Evolutionary conservation across 495 filamentous ascomycete genomes (phyloP).

Genomic region (Aspergillus incahuasiensis): DNA sequence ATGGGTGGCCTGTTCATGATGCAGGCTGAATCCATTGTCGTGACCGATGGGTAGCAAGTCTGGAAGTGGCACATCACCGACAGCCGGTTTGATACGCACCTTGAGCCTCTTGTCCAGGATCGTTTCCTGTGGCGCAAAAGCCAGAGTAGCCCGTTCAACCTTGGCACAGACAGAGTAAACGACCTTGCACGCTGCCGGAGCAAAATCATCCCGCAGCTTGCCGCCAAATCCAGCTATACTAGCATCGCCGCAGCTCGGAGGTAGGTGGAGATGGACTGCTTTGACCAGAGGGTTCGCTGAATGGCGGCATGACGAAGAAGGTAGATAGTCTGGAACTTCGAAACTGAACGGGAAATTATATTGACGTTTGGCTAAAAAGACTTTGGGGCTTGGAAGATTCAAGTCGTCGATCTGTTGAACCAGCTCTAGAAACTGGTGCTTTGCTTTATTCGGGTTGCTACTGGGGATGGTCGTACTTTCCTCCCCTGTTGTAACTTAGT

Average conservation of each 20-base stretch:
- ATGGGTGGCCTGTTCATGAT: conserved; percentile 51
- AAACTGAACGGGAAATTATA: conserved; percentile 70
- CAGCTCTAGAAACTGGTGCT: conserved; percentile 55
- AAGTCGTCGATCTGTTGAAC: conserved; percentile 58
- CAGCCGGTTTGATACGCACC: conserved; percentile 61
- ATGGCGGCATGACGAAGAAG: conserved; percentile 50
- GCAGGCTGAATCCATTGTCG: conserved; percentile 56
- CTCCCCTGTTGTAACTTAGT: conserved; percentile 11
- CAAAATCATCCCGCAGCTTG: conserved; percentile 55
- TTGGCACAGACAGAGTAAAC: conserved; percentile 57
- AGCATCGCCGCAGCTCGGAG: conserved; percentile 61
- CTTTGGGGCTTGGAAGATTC: conserved; percentile 52
- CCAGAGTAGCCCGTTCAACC: conserved; percentile 43
- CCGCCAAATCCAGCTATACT: conserved; percentile 28
- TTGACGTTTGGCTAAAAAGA: conserved; percentile 52
- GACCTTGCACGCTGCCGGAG: conserved; percentile 63
- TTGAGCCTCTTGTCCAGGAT: conserved; percentile 32
- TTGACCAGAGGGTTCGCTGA: conserved; percentile 40
- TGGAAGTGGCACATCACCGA: conserved; percentile 62
- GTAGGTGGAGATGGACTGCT: conserved; percentile 62
- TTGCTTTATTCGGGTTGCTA: not conserved
- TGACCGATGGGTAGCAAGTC: conserved; percentile 36
- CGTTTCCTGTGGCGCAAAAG: conserved; percentile 35
- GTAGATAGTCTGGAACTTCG: conserved; percentile 62
- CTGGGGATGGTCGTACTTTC: conserved; percentile 12